Conservation (phyloP, 2,329 filamentous ascomycete species). For the Coniella lustricola region DNA sequence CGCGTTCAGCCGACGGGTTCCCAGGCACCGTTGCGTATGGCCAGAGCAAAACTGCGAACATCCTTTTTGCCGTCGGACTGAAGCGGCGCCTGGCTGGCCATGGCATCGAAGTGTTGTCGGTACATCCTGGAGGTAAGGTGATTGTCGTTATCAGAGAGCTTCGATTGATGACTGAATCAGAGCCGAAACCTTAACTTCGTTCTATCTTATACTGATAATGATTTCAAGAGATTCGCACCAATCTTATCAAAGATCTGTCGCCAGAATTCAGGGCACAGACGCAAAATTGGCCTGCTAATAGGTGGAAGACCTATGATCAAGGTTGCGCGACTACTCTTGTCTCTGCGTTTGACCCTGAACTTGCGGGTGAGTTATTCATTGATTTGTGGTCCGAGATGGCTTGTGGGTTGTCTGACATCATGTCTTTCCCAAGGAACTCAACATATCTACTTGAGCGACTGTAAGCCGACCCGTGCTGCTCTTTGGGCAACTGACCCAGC, state of each 20-base stretch:
- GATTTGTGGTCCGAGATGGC: neutral
- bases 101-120: slow-evolving; percentile 15
- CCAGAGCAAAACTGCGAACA: slow-evolving; percentile 40
- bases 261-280: slow-evolving; percentile 14
- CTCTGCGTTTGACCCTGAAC: slow-evolving; percentile 31
- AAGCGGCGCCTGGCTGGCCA: slow-evolving; percentile 1
- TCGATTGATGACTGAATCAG: neutral
- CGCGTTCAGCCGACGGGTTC: neutral
- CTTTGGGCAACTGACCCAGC: neutral
- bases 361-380: slow-evolving; percentile 1
- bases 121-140: slow-evolving; percentile 20
- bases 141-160: neutral
- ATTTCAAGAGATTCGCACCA: slow-evolving; percentile 16
- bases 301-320: slow-evolving; percentile 31
- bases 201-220: slow-evolving; percentile 4
- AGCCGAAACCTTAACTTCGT: neutral
- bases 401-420: neutral
- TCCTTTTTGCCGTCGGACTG: slow-evolving; percentile 28
- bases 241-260: neutral
- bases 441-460: slow-evolving; percentile 2
- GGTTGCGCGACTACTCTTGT: slow-evolving; percentile 35
- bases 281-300: slow-evolving; percentile 18
- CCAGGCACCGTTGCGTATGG: slow-evolving; percentile 29
- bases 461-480: slow-evolving; percentile 1
- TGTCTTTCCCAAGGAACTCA: slow-evolving; percentile 1